Evolutionary conservation across 768 basidiomycete genomes (phyloP).

Genomic region (Russula dissimulans): DNA sequence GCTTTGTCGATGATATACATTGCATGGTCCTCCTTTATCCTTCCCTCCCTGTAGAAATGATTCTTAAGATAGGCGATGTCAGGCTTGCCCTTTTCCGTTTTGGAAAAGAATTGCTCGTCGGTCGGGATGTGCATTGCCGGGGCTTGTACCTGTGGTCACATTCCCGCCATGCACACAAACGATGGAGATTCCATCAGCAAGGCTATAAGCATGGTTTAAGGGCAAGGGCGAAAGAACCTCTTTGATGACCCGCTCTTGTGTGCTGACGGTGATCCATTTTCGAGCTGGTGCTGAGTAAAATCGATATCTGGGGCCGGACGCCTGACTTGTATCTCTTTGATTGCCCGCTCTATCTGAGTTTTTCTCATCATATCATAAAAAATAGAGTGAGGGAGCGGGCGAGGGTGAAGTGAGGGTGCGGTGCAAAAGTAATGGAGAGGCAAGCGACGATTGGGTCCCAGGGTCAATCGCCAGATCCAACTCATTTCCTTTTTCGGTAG

Average conservation of each 20-base stretch:
- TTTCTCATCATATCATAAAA: neutral
- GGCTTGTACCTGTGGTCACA: slow-evolving; percentile 76
- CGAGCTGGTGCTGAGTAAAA: slow-evolving; percentile 86
- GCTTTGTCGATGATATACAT: slow-evolving; percentile 85
- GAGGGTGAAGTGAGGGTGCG: too few relatives aligned
- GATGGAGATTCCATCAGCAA: too few relatives aligned
- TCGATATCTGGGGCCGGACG: slow-evolving; percentile 57
- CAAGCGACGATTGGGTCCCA: too few relatives aligned
- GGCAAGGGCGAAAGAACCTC: slow-evolving; percentile 48
- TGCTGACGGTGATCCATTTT: slow-evolving; percentile 85
- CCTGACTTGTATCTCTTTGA: slow-evolving; percentile 49
- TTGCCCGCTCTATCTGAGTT: slow-evolving; percentile 56
- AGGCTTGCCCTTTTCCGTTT: slow-evolving; percentile 78
- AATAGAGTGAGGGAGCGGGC: too few relatives aligned
- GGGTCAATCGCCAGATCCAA: too few relatives aligned
- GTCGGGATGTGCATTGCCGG: slow-evolving; percentile 91
- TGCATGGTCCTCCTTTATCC: slow-evolving; percentile 91
- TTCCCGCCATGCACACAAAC: neutral
- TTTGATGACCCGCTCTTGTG: slow-evolving; percentile 92
- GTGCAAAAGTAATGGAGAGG: too few relatives aligned
- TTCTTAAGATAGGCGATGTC: slow-evolving; percentile 96
- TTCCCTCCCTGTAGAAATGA: slow-evolving; percentile 95
- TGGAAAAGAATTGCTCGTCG: slow-evolving; percentile 86
- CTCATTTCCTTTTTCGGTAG: too few relatives aligned
- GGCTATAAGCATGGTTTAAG: too few relatives aligned